Conservation (phyloP, 1,284 basidiomycete genomes). For the Wallemia mellicola region DNA sequence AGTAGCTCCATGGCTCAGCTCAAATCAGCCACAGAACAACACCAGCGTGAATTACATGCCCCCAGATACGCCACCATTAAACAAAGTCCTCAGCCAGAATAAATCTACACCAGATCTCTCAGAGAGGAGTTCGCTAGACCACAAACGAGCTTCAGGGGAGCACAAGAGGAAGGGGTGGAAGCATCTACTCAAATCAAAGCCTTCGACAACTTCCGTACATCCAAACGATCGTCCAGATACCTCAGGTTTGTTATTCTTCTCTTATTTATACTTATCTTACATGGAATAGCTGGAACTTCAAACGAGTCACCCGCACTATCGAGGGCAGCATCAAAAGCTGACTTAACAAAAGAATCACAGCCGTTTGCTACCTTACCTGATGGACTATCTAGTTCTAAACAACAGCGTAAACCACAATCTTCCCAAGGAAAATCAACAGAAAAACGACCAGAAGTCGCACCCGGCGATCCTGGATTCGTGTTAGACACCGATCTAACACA, state of each 20-base stretch:
- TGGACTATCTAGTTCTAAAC: too few species aligned
- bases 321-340: not conserved
- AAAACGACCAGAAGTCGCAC: not conserved
- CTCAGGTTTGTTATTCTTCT: not conserved
- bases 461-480: not conserved
- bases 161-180: not conserved
- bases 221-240: not conserved
- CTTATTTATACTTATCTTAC: not conserved
- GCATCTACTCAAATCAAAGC: not conserved
- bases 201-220: not conserved
- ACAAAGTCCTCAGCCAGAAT: not conserved
- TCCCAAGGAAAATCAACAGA: not conserved
- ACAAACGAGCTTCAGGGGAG: not conserved
- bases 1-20: not conserved
- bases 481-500: not conserved
- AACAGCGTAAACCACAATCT: not conserved
- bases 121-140: not conserved
- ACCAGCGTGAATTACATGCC: not conserved
- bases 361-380: too few species aligned
- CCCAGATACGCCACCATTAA: not conserved
- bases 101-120: not conserved
- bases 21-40: not conserved
- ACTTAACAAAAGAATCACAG: not conserved
- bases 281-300: not conserved
- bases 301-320: not conserved